These are phyloP conservation scores for Cercospora beticola DNA, from an alignment of 2,329 filamentous ascomycete species.

Conservation along the genomic window DNA sequence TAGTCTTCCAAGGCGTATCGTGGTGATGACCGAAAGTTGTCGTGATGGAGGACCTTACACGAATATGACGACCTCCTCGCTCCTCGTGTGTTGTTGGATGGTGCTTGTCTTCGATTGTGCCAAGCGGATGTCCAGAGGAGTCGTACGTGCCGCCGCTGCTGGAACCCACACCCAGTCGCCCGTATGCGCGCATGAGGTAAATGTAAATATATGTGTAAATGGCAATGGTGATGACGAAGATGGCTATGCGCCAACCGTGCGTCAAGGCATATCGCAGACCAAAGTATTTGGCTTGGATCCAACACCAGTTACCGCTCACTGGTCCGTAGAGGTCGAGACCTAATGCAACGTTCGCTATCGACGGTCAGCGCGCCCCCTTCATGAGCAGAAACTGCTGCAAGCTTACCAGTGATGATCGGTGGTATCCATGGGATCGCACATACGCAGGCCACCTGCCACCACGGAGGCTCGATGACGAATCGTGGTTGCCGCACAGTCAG, in stretches of 20 bases:
- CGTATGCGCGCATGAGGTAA: constrained; percentile 34
- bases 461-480: constrained; percentile 36
- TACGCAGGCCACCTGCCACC: constrained; percentile 35
- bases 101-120: constrained; percentile 1
- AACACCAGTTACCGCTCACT: constrained; percentile 52
- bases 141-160: constrained; percentile 5
- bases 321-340: constrained; percentile 38
- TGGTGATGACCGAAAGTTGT: constrained; percentile 7
- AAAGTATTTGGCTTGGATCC: constrained; percentile 43
- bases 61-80: constrained; percentile 3
- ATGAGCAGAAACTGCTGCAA: background rate
- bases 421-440: constrained; percentile 46
- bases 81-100: background rate
- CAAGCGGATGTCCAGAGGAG: background rate
- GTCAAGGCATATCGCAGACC: constrained; percentile 48
- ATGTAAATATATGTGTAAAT: constrained; percentile 49
- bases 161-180: constrained; percentile 10
- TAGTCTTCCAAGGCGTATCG: constrained; percentile 8
- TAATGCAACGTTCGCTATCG: constrained; percentile 30
- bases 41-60: constrained; percentile 14
- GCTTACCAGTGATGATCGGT: constrained; percentile 41
- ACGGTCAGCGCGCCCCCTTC: background rate
- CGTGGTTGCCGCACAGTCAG: constrained; percentile 42
- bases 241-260: constrained; percentile 49
- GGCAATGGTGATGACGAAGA: constrained; percentile 43